phyloP scores from a whole-genome alignment of 495 filamentous ascomycete genomes.

The Neurospora sp. region DNA sequence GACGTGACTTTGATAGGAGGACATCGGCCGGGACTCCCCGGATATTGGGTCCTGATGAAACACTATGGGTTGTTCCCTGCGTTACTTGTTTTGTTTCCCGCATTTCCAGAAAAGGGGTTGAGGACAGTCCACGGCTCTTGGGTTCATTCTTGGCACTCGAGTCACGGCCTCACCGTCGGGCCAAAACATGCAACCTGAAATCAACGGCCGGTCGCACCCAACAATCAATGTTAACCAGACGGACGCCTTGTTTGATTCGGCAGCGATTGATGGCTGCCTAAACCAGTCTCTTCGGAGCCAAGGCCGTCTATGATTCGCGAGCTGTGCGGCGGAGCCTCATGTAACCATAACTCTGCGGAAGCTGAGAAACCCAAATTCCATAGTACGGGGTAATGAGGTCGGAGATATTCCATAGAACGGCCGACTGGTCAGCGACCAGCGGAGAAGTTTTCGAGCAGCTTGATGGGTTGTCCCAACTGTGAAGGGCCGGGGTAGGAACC shows the following conservation, averaged over 20 bases:
- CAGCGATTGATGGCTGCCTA: neutral
- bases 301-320: neutral
- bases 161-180: neutral
- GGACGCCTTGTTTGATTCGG: neutral
- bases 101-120: neutral
- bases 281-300: neutral
- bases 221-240: neutral
- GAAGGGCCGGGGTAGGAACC: neutral
- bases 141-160: neutral
- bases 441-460: neutral
- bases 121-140: neutral
- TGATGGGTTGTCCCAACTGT: neutral
- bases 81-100: neutral
- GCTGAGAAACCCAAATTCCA: neutral
- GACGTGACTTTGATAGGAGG: neutral
- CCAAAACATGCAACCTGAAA: neutral
- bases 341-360: neutral
- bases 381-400: neutral
- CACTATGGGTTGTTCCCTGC: neutral
- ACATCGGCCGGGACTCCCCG: neutral
- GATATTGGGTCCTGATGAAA: neutral
- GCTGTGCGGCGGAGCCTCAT: neutral
- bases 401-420: neutral
- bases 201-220: neutral
- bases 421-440: neutral